These are phyloP conservation scores for Populus pruinosa DNA, from an alignment of 345 rosid genomes.

Conservation along the genomic window DNA sequence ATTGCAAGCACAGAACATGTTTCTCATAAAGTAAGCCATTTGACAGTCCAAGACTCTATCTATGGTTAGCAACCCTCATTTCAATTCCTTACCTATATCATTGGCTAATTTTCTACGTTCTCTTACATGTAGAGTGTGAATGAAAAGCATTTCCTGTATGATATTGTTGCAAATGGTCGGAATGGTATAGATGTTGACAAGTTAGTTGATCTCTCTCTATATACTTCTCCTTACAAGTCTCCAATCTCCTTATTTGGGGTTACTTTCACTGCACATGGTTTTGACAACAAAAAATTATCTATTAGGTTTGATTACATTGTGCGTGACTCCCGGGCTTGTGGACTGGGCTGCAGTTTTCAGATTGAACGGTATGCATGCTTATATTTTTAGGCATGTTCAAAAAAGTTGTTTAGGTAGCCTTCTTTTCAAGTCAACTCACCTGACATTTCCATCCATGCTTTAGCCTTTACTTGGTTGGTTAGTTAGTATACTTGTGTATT, in stretches of 20 bases:
- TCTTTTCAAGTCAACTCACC: background rate
- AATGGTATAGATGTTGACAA: slow-evolving; percentile 35
- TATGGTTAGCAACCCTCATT: background rate
- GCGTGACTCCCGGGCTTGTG: slow-evolving; percentile 32
- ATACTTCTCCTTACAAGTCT: background rate
- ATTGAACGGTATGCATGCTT: slow-evolving; percentile 17
- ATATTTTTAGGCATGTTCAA: background rate
- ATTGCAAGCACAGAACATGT: slow-evolving; percentile 22
- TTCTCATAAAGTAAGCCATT: slow-evolving; percentile 14
- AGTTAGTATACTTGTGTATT: background rate
- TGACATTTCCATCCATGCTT: background rate
- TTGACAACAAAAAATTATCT: background rate
- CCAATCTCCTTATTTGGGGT: background rate
- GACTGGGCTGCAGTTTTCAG: slow-evolving; percentile 23
- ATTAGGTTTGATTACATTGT: slow-evolving; percentile 30
- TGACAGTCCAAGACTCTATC: background rate
- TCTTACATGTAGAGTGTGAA: slow-evolving; percentile 1
- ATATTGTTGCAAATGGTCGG: slow-evolving; percentile 34
- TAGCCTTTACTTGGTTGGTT: background rate
- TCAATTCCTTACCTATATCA: background rate
- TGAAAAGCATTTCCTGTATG: slow-evolving; percentile 23
- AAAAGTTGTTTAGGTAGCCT: background rate
- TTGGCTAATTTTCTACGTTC: background rate
- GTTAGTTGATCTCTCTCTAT: slow-evolving; percentile 10
- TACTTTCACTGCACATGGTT: background rate